Conservation (phyloP, 257 asterid genomes). For the Solanum ahanhuiri region DNA sequence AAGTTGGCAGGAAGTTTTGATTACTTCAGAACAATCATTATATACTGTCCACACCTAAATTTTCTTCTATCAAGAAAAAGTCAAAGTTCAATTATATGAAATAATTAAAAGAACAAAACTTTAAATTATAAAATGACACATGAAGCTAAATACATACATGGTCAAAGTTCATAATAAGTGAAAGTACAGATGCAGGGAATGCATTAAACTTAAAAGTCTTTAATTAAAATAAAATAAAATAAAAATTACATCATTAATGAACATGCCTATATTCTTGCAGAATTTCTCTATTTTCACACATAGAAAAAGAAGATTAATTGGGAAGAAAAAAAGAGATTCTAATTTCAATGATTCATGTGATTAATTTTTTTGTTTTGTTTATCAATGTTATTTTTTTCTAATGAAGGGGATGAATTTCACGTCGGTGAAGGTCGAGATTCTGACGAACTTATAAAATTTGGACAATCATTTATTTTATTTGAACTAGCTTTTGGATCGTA, state of each 20-base stretch:
- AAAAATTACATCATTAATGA: neutral
- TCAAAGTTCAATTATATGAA: neutral
- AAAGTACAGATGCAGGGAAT: neutral
- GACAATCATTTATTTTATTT: neutral
- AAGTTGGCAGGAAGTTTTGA: neutral
- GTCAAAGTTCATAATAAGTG: neutral
- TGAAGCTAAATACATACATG: neutral
- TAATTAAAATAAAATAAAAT: neutral
- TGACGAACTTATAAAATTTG: neutral
- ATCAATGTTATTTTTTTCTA: neutral
- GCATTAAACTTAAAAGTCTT: neutral
- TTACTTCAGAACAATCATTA: neutral
- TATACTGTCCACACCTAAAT: neutral
- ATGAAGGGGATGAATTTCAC: neutral
- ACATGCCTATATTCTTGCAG: neutral
- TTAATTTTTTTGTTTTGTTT: neutral
- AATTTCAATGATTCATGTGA: neutral
- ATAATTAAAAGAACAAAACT: neutral
- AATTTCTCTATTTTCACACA: neutral
- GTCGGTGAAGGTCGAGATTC: neutral
- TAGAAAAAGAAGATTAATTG: neutral
- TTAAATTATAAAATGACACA: neutral
- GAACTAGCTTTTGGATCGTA: accelerated
- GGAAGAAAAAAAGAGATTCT: neutral
- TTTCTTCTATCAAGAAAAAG: neutral